These are phyloP conservation scores for Pseudogymnoascus sp. DNA, from an alignment of 2,329 filamentous ascomycete genomes.

Conservation along the genomic window DNA sequence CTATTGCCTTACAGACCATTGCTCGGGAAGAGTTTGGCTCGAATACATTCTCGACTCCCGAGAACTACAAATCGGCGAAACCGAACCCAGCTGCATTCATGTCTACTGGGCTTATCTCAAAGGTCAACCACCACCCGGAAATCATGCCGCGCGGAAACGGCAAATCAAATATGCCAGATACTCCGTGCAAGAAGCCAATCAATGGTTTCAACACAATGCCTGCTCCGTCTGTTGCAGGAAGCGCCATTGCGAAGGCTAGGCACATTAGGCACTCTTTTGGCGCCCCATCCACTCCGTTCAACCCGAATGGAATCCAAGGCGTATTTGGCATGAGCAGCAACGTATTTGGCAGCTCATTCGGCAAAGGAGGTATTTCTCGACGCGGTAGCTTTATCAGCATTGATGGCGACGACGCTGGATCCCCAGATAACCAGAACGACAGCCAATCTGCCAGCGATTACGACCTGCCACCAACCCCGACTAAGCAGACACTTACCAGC, in stretches of 20 bases:
- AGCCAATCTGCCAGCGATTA: constrained; percentile 51
- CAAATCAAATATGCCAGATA: constrained; percentile 76
- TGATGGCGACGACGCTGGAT: constrained; percentile 51
- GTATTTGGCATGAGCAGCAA: constrained; percentile 46
- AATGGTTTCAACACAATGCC: constrained; percentile 61
- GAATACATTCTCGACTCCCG: constrained; percentile 60
- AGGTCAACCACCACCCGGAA: constrained; percentile 79
- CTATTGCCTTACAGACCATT: constrained; percentile 29
- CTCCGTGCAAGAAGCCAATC: constrained; percentile 82
- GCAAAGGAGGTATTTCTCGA: constrained; percentile 34
- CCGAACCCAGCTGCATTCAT: constrained; percentile 79
- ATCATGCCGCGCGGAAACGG: constrained; percentile 43
- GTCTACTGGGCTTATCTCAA: constrained; percentile 90
- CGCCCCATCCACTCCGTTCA: constrained; percentile 74
- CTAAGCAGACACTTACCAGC: constrained; percentile 51
- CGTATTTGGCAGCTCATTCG: constrained; percentile 51
- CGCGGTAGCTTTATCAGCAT: constrained; percentile 68
- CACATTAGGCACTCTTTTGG: constrained; percentile 66
- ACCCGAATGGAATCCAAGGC: constrained; percentile 43
- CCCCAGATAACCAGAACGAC: constrained; percentile 49
- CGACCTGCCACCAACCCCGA: constrained; percentile 88
- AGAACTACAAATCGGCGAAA: constrained; percentile 66
- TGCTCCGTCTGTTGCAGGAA: constrained; percentile 44
- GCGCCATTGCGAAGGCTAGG: constrained; percentile 50
- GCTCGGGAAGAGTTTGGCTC: constrained; percentile 36